A percentile compares a stretch with the other conserved stretches of the same genome.
Conservation (phyloP, 257 asterid species). For the Nicotiana obtusifolia region DNA sequence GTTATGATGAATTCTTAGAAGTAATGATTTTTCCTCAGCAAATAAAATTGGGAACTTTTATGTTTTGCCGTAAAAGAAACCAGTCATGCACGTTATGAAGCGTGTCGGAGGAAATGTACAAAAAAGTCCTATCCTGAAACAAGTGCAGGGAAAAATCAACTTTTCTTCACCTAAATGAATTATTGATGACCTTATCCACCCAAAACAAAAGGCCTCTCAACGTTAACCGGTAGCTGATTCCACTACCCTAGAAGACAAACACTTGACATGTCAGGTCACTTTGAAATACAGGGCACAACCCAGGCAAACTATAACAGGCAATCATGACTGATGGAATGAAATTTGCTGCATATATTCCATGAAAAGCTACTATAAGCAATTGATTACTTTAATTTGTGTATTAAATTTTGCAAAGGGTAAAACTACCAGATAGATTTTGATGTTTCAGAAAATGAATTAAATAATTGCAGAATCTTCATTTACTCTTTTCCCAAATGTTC, state of each 20-base stretch:
- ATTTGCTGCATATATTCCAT: not conserved
- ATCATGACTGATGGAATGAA: not conserved
- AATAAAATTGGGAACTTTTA: not conserved
- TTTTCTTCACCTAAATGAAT: constrained; percentile 2
- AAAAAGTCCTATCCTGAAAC: not conserved
- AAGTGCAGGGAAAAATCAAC: not conserved
- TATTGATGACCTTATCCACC: not conserved
- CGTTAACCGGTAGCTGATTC: not conserved
- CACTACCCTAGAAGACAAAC: not conserved
- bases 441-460: not conserved
- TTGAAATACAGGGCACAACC: constrained; percentile 2
- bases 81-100: not conserved
- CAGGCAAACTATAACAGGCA: not conserved
- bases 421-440: not conserved
- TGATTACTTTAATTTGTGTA: not conserved
- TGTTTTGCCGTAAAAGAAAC: not conserved
- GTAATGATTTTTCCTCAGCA: not conserved
- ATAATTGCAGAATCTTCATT: not conserved
- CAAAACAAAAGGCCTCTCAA: not conserved
- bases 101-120: not conserved
- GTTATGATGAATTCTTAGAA: not conserved
- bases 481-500: not conserved
- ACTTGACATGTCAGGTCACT: not conserved
- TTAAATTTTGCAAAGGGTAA: not conserved
- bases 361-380: not conserved